phyloP scores from a whole-genome alignment of 768 basidiomycete species.

The Flagelloscypha sp. region DNA sequence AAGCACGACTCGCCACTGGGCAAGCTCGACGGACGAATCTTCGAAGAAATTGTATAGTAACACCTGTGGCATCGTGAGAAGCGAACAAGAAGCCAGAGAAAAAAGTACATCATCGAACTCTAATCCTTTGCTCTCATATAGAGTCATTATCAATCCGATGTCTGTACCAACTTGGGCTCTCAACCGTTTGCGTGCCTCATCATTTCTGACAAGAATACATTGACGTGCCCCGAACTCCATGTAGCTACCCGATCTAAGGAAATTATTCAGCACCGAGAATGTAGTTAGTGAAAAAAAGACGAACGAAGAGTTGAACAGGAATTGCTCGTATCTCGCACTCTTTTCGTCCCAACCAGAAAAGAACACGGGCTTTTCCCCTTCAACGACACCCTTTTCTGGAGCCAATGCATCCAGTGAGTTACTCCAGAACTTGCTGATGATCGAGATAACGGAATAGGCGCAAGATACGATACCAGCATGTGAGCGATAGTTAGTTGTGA shows the following conservation, averaged over 20 bases:
- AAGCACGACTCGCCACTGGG: constrained; percentile 56
- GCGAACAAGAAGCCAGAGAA: not conserved
- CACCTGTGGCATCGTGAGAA: constrained; percentile 35
- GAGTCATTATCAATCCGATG: constrained; percentile 50
- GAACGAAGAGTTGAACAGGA: constrained; percentile 45
- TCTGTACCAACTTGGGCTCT: constrained; percentile 42
- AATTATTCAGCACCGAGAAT: not conserved
- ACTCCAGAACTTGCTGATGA: constrained; percentile 56
- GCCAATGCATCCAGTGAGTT: constrained; percentile 52
- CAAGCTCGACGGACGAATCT: constrained; percentile 41
- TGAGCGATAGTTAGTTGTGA: constrained; percentile 60
- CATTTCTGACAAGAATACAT: constrained; percentile 67
- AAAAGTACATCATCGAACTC: constrained; percentile 68
- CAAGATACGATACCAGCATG: constrained; percentile 70
- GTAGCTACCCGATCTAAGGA: constrained; percentile 28
- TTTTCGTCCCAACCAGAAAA: constrained; percentile 39
- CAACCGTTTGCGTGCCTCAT: constrained; percentile 39
- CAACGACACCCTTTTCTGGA: constrained; percentile 46
- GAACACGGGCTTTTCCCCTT: constrained; percentile 51
- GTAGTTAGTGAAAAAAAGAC: constrained; percentile 8
- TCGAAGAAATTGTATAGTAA: constrained; percentile 70
- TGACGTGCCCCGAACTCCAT: constrained; percentile 60
- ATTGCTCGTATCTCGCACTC: constrained; percentile 43
- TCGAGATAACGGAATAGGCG: constrained; percentile 53
- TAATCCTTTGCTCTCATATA: constrained; percentile 59